phyloP scores from a whole-genome alignment of 2,329 filamentous ascomycete genomes.

The Trichoderma pleuroti region DNA sequence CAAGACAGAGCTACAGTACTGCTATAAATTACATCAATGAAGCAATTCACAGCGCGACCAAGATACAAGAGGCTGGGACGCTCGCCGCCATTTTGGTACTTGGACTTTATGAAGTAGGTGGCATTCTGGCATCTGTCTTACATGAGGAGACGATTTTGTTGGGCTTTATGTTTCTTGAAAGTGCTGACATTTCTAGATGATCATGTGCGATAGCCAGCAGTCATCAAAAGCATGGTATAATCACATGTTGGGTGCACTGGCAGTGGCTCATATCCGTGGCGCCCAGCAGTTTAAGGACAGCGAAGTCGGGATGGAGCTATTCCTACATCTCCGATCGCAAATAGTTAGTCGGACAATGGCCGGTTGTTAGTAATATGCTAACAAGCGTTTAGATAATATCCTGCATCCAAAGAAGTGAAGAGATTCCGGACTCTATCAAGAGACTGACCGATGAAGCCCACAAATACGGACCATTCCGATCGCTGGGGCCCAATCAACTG shows the following conservation, averaged over 20 bases:
- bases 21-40: background rate
- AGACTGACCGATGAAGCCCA: background rate
- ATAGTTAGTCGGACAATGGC: background rate
- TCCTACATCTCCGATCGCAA: background rate
- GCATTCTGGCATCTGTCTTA: background rate
- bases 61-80: background rate
- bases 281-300: background rate
- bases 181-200: background rate
- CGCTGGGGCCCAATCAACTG: background rate
- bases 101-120: background rate
- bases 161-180: background rate
- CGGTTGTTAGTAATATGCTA: background rate
- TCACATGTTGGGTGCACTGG: background rate
- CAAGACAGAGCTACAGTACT: background rate
- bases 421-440: background rate
- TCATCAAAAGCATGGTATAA: background rate
- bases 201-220: background rate
- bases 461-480: background rate
- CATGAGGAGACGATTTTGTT: background rate
- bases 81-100: background rate
- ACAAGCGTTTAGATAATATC: background rate
- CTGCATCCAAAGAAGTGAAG: background rate
- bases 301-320: background rate
- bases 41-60: background rate
- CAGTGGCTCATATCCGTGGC: background rate